phyloP scores from a whole-genome alignment of 1,284 basidiomycete species.

The Bondarzewia mesenterica region DNA sequence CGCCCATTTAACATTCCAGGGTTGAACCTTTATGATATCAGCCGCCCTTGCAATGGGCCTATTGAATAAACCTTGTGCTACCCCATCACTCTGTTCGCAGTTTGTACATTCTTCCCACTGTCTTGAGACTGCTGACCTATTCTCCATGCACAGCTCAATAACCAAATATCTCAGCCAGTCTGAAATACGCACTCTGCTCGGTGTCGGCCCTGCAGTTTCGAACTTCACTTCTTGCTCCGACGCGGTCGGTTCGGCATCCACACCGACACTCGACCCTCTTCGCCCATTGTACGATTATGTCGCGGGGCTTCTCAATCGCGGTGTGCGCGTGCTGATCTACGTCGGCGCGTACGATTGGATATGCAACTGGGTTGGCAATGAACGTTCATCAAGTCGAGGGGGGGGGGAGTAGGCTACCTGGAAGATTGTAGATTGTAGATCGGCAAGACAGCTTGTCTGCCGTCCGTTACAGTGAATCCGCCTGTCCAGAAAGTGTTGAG shows the following conservation, averaged over 20 bases:
- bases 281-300: constrained; percentile 48
- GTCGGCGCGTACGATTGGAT: constrained; percentile 67
- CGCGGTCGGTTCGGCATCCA: constrained; percentile 35
- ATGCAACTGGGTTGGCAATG: constrained; percentile 71
- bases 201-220: constrained; percentile 42
- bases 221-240: constrained; percentile 44
- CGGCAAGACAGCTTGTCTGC: too few relatives aligned
- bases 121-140: constrained; percentile 8
- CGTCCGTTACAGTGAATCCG: too few relatives aligned
- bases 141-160: constrained; percentile 48
- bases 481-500: too few relatives aligned
- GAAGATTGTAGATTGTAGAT: too few relatives aligned
- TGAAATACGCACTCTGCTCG: constrained; percentile 44
- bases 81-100: constrained; percentile 22
- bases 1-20: too few relatives aligned
- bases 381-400: too few relatives aligned
- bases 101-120: not conserved
- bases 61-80: constrained; percentile 18
- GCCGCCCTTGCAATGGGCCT: constrained; percentile 18
- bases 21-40: constrained; percentile 19
- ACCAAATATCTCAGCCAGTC: constrained; percentile 45
- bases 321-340: constrained; percentile 66
- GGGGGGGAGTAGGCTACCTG: too few relatives aligned
- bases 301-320: constrained; percentile 65
- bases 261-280: constrained; percentile 27